Percentiles rank a stretch among this genome's conserved stretches.
Evolutionary conservation across 805 yeast genomes (phyloP).

Genomic region (Metschnikowia orientalis): DNA sequence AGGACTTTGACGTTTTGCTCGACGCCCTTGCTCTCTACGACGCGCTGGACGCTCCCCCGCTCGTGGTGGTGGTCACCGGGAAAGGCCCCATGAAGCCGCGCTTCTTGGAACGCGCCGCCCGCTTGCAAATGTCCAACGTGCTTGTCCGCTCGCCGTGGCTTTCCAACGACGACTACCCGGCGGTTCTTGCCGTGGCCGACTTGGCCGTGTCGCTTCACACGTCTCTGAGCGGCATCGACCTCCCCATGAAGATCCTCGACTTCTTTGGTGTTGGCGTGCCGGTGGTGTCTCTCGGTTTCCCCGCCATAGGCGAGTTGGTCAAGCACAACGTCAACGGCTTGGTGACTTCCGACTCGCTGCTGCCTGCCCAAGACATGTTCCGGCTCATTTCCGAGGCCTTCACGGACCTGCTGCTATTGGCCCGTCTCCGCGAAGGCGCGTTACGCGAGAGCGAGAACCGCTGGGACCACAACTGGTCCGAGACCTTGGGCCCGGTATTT

Average conservation of each 20-base stretch:
- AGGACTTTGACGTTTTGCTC: constrained; percentile 69
- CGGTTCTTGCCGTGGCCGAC: constrained; percentile 70
- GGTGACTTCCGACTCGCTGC: constrained; percentile 20
- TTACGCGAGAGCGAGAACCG: constrained; percentile 57
- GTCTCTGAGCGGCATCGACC: constrained; percentile 88
- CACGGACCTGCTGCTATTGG: constrained; percentile 29
- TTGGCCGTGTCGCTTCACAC: constrained; percentile 86
- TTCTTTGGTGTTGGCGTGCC: constrained; percentile 96
- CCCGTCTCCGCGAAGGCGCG: constrained; percentile 62
- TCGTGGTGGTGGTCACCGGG: constrained; percentile 86
- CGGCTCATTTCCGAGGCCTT: constrained; percentile 24
- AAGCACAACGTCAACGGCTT: constrained; percentile 67
- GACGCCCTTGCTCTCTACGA: constrained; percentile 66
- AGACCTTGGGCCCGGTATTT: constrained; percentile 36
- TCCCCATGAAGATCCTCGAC: constrained; percentile 97
- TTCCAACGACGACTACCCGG: constrained; percentile 71
- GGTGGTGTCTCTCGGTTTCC: constrained; percentile 71
- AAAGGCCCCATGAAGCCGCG: constrained; percentile 78
- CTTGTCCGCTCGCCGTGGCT: constrained; percentile 72
- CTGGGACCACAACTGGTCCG: constrained; percentile 76
- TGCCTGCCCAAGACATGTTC: constrained; percentile 23
- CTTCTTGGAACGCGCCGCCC: constrained; percentile 46
- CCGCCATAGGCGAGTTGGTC: constrained; percentile 77
- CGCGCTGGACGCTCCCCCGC: constrained; percentile 33
- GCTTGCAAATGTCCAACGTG: constrained; percentile 44